Evolutionary conservation across 768 basidiomycete species (phyloP).

Genomic region (Rhodotorula graminis): DNA sequence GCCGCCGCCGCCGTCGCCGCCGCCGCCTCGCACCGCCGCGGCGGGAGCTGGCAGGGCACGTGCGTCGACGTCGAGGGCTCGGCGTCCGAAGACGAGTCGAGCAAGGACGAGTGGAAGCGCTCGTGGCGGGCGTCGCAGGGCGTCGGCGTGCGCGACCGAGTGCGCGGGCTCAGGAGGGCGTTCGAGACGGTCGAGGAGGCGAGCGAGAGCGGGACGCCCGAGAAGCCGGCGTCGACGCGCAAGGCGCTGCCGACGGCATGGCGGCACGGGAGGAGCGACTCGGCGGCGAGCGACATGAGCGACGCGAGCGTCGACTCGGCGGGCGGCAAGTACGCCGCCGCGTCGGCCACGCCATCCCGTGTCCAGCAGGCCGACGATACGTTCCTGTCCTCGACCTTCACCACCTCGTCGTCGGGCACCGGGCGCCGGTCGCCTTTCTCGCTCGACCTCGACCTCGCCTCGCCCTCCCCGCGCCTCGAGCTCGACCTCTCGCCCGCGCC

Average conservation of each 20-base stretch:
- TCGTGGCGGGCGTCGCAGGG: conserved; percentile 17
- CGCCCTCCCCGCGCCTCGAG: not conserved
- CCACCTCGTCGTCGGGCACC: not conserved
- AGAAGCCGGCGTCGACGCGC: not conserved
- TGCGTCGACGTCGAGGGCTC: conserved; percentile 30
- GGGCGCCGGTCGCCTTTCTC: not conserved
- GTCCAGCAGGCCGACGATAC: not conserved
- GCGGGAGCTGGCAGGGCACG: conserved; percentile 1
- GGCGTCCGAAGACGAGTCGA: conserved; percentile 26
- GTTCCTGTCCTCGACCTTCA: not conserved
- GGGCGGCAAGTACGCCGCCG: not conserved
- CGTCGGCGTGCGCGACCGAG: conserved; percentile 15
- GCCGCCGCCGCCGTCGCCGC: not conserved
- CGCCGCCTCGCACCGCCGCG: not conserved
- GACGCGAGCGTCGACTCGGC: conserved; percentile 26
- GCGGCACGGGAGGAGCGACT: conserved; percentile 1
- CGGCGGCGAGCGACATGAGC: conserved; percentile 4
- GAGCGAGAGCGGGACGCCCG: not conserved
- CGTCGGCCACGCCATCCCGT: not conserved
- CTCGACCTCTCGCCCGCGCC: not conserved
- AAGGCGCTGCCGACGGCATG: not conserved
- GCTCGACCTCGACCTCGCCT: conserved; percentile 1
- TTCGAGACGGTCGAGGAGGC: conserved; percentile 27
- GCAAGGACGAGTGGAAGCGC: conserved; percentile 39
- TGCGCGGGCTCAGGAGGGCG: conserved; percentile 31